Evolutionary conservation across 768 basidiomycete genomes (phyloP).

Genomic region (Leccinellum albellum): DNA sequence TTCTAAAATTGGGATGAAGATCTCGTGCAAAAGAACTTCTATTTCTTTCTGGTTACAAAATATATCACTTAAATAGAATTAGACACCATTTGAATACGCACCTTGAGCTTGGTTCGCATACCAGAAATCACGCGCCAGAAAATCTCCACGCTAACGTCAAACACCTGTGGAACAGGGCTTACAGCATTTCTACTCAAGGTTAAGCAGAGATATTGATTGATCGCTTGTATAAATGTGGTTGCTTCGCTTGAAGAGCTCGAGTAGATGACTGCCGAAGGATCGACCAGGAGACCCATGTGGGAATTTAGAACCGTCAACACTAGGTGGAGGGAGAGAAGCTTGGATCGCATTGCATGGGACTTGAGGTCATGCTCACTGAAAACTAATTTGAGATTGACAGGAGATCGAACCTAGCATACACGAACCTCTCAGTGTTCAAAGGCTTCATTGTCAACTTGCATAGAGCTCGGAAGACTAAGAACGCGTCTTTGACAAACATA

Average conservation of each 20-base stretch:
- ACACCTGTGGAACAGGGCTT: constrained; percentile 92
- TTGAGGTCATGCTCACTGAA: constrained; percentile 89
- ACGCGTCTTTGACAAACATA: constrained; percentile 94
- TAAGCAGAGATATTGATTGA: constrained; percentile 94
- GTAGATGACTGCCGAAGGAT: constrained; percentile 85
- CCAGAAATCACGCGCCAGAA: constrained; percentile 96
- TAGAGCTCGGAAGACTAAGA: constrained; percentile 93
- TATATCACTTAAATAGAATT: constrained; percentile 7
- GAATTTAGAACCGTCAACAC: constrained; percentile 89
- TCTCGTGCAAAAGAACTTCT: constrained; percentile 96
- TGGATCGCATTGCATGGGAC: constrained; percentile 96
- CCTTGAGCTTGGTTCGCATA: constrained; percentile 95
- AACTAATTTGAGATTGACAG: constrained; percentile 13
- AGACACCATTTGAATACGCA: constrained; percentile 23
- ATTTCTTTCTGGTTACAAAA: constrained; percentile 82
- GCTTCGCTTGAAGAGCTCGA: constrained; percentile 86
- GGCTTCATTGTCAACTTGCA: constrained; percentile 99
- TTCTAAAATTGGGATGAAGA: constrained; percentile 96
- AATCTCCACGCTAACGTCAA: constrained; percentile 96
- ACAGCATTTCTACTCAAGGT: constrained; percentile 93
- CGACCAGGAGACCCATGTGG: constrained; percentile 86
- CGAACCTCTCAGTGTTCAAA: constrained; percentile 86
- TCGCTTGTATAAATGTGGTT: constrained; percentile 86
- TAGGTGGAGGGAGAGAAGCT: constrained; percentile 89
- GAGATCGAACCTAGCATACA: background rate